phyloP scores from a whole-genome alignment of 768 basidiomycete species.

The Pleurotus salmoneostramineus region DNA sequence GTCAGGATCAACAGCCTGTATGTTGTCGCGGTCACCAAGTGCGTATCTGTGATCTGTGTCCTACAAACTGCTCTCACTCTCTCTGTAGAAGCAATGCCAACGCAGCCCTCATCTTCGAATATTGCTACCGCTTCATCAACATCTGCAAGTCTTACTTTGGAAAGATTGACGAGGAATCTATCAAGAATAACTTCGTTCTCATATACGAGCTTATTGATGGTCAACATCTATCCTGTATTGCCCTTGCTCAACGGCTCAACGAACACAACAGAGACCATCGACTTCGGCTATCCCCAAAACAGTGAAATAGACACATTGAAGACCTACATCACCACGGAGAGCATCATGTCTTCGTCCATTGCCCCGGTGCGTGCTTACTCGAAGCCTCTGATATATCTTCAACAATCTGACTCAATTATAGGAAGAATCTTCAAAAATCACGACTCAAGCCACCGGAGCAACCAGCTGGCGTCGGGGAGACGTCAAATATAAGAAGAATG shows the following conservation, averaged over 20 bases:
- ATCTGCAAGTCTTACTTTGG: constrained; percentile 97
- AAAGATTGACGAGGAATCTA: constrained; percentile 95
- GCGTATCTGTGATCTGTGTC: constrained; percentile 17
- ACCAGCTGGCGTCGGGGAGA: constrained; percentile 95
- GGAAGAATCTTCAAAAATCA: constrained; percentile 98
- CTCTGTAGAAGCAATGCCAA: constrained; percentile 84
- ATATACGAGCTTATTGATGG: constrained; percentile 99
- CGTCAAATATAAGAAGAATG: constrained; percentile 99
- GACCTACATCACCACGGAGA: constrained; percentile 97
- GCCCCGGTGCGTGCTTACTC: constrained; percentile 57
- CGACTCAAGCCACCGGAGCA: constrained; percentile 93
- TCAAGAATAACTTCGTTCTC: constrained; percentile 99
- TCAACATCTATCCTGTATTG: constrained; percentile 31
- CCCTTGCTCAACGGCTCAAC: neutral
- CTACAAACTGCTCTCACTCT: neutral
- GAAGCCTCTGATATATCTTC: neutral
- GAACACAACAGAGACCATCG: constrained; percentile 72
- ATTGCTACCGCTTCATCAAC: constrained; percentile 92
- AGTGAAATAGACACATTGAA: constrained; percentile 98
- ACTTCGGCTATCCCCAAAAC: constrained; percentile 99
- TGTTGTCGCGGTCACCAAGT: constrained; percentile 96
- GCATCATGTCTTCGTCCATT: constrained; percentile 81
- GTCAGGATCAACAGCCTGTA: constrained; percentile 95
- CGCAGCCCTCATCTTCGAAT: constrained; percentile 97
- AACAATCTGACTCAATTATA: constrained; percentile 22